These are phyloP conservation scores for Pseudocercospora musae DNA, from an alignment of 2,329 filamentous ascomycete species.

Conservation along the genomic window DNA sequence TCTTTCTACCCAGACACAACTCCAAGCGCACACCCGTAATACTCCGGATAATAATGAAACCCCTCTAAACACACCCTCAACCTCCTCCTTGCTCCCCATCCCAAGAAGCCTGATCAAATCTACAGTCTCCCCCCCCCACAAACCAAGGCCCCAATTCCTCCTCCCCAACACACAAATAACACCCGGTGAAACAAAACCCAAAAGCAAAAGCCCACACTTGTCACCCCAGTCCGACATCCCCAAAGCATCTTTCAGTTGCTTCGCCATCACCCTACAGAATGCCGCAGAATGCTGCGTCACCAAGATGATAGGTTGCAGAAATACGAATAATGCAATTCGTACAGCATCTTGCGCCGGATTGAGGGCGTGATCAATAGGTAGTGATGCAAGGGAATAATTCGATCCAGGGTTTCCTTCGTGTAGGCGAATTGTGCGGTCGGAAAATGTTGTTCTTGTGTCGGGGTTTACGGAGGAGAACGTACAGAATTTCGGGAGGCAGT, in stretches of 20 bases:
- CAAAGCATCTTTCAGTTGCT: neutral
- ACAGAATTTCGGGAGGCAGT: conserved; percentile 1
- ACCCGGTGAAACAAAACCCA: neutral
- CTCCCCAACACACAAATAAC: neutral
- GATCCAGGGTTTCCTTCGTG: neutral
- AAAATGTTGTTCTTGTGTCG: neutral
- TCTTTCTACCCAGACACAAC: neutral
- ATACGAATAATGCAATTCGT: neutral
- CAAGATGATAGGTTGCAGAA: neutral
- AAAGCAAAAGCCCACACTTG: neutral
- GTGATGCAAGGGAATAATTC: neutral
- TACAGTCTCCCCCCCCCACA: neutral
- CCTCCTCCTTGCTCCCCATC: neutral
- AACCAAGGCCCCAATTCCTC: conserved; percentile 3
- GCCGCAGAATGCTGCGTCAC: neutral
- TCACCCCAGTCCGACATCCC: neutral
- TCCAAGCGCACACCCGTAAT: neutral
- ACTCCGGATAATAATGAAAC: neutral
- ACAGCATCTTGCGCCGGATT: neutral
- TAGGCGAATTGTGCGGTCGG: neutral
- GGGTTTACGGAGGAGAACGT: neutral
- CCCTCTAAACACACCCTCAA: neutral
- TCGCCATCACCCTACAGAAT: neutral
- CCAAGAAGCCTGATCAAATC: neutral
- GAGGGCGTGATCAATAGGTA: neutral